Base-by-base conservation (phyloP, 805 yeast genomes). In the Blastobotrys americana region DNA sequence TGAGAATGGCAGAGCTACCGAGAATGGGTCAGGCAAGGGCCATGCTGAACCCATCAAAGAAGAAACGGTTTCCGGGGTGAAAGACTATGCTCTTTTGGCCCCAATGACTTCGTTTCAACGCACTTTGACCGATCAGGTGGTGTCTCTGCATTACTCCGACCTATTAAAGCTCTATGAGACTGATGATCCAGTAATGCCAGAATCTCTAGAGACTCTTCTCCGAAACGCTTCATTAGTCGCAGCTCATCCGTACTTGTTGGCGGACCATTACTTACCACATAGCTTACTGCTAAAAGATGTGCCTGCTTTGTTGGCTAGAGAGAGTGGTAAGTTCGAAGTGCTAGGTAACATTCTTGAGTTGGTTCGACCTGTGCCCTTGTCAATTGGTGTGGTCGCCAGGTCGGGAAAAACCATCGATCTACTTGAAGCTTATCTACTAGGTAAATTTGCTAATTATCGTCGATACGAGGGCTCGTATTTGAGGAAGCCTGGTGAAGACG, bases 101-200 rank as follows among this genome's bases (percentile, higher is more conserved):
- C 89, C 95, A 2, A 77, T 88, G 79, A 77, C 82, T 43, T 86
- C 83, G 50, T 84, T 84, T 53, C 97, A 90, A 60, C 82, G 80
- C 56, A 93, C 88, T 56, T 70, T 90, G 42, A 85, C 89, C 8
- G 95, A 90, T 62, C 96, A 88, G 59, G 88, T 93, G 23, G 84
- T 90, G 9, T 84, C 95, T 1, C 69, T 88, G 34, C 97, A 90
- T 64, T 90, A 89, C 60, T 78, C 90, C 27, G 97, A 89, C 59
- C 87, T 90, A 46, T 69, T 90, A 54, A 81, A 87, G 63, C 89
- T 82, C 60, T 88, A 85, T 57, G 95, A 87, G 59, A 67, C 60
- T n/a, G 54, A 61, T 39, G 78, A 76, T 41, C 72, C 72, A 39
- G 76, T 84, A 22, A 75, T 84, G 31, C 69, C 79, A n/a, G 85